These are phyloP conservation scores for Fusarium tupiense DNA, from an alignment of 2,329 filamentous ascomycete genomes.

Conservation along the genomic window DNA sequence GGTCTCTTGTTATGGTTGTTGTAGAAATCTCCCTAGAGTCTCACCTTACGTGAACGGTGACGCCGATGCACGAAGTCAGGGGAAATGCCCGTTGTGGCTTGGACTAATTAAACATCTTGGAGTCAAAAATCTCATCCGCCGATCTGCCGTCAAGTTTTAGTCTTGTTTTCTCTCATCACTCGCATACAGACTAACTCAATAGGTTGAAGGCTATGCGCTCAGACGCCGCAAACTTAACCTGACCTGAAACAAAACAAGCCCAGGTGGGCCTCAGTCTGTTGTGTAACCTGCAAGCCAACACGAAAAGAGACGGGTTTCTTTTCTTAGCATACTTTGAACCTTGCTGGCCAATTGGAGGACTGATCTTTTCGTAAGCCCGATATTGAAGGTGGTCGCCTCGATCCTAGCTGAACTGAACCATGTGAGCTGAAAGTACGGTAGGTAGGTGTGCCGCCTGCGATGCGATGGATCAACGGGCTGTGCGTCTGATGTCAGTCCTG, in stretches of 20 bases:
- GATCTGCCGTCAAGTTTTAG: neutral
- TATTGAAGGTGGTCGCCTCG: neutral
- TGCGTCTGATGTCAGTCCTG: neutral
- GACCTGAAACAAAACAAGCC: neutral
- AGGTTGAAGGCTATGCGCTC: neutral
- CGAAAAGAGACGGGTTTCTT: neutral
- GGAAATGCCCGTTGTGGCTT: neutral
- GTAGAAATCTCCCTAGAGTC: neutral
- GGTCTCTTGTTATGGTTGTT: neutral
- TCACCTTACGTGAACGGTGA: neutral
- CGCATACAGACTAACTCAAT: neutral
- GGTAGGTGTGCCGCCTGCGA: neutral
- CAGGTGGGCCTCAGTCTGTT: neutral
- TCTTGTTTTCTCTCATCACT: neutral
- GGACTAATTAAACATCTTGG: neutral
- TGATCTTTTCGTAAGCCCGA: neutral
- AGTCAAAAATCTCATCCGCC: neutral
- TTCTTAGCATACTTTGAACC: neutral
- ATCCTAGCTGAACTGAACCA: neutral
- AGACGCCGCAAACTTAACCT: neutral
- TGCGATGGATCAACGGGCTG: neutral
- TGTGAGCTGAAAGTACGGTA: neutral
- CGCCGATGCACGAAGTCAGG: neutral
- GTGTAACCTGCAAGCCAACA: neutral
- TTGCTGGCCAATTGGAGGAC: neutral